Evolutionary conservation across 2,329 filamentous ascomycete genomes (phyloP), one percentile per base, ranked within the genome.

Genomic region (Thyridium curvatum): DNA sequence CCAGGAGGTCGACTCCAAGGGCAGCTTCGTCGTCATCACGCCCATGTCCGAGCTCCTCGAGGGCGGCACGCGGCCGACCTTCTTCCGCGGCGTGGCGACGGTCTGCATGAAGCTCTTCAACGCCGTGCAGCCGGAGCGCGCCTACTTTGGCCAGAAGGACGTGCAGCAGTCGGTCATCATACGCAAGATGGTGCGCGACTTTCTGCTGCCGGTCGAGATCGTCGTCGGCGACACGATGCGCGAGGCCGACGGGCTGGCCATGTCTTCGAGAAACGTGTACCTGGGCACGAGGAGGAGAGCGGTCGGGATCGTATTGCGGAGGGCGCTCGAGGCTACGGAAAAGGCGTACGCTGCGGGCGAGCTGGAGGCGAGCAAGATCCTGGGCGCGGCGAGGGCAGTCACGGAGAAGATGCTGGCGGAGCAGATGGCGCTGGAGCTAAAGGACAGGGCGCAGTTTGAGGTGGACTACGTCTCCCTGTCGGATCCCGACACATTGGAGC

Each of bases 111-210:
- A 94, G 64, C 66, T 94, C 12, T 91, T 94, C 65, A 90, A 90
- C 54, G 86, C 89, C 39, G 81, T 87, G 34, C 72, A 79, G 47
- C 84, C 87, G 4, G 83, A 90, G 41, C 75, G 75, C 33, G 86
- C 88, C 5, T 93, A 95, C 65, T 96, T 98, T 67, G 93, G 93
- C 4, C 93, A 97, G 62, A 98, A 98, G 66, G 93, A 98, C 60
- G 80, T 96, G 15, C 93, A 98, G 68, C 93, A 98, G 65, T 94
- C 89, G 0, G 86, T 94, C 14, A 77, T 98, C 10, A 86, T 98
- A 53, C 82, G 79, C 53, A 79, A 85, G 33, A 81, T 98, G 77
- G 85, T 96, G 26, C 74, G 79, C 48, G 93, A 98, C 60, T 90
- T 98, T 48, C 79, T 89, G 58, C 61, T 97, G 31, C 78, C 86